Evolutionary conservation across 179 eudicot species (phyloP).

Genomic region (Spinacia oleracea): DNA sequence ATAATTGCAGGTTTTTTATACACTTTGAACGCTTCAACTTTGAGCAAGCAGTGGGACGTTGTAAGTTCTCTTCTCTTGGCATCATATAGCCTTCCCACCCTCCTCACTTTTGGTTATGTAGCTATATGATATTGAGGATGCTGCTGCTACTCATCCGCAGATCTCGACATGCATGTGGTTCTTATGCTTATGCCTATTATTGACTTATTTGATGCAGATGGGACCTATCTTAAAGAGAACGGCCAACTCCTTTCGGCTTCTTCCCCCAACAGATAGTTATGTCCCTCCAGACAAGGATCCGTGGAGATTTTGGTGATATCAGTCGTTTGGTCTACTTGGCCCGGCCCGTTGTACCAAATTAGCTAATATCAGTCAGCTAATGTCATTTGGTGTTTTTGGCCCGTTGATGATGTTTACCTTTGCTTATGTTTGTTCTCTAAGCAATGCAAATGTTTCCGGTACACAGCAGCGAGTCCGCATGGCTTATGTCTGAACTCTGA

Average conservation of each 20-base stretch:
- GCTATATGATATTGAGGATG: not conserved
- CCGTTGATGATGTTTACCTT: not conserved
- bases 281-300: conserved; percentile 95
- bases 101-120: too few species aligned
- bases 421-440: not conserved
- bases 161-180: not conserved
- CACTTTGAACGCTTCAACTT: conserved; percentile 86
- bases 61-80: conserved; percentile 42
- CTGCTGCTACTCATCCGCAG: not conserved
- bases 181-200: not conserved
- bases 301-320: conserved; percentile 95
- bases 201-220: conserved; percentile 56
- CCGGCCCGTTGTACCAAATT: too few species aligned
- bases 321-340: not conserved
- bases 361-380: too few species aligned
- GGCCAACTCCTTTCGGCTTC: conserved; percentile 76
- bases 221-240: conserved; percentile 73
- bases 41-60: conserved; percentile 77
- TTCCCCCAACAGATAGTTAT: conserved; percentile 72
- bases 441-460: not conserved
- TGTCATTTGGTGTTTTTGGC: too few species aligned
- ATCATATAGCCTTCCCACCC: not conserved
- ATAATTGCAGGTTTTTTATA: conserved; percentile 83
- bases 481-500: not conserved
- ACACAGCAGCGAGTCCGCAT: not conserved